These are phyloP conservation scores for Phyllosticta citrichinensis DNA, from an alignment of 2,329 filamentous ascomycete species.

Conservation along the genomic window DNA sequence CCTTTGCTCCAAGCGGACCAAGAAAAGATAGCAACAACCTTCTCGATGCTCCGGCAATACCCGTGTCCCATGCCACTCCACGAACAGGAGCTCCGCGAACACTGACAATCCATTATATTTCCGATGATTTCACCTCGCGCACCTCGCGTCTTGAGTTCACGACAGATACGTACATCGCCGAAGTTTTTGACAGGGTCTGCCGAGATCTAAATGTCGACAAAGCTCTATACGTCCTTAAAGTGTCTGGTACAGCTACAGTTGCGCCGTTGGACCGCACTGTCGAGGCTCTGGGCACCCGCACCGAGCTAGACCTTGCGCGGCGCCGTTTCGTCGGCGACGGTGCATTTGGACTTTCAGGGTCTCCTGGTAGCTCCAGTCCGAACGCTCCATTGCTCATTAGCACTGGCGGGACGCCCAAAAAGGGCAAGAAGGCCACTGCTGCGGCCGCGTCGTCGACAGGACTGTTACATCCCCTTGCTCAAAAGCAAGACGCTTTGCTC, in stretches of 20 bases:
- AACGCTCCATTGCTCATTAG: conserved; percentile 52
- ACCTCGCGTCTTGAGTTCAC: conserved; percentile 66
- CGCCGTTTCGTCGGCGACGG: conserved; percentile 68
- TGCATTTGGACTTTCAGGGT: conserved; percentile 56
- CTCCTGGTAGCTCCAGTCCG: conserved; percentile 59
- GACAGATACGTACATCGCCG: conserved; percentile 72
- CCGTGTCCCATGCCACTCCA: conserved; percentile 36
- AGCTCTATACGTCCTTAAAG: conserved; percentile 66
- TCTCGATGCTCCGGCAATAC: conserved; percentile 34
- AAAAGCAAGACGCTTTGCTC: conserved; percentile 44
- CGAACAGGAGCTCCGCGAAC: conserved; percentile 62
- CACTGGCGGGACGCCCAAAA: conserved; percentile 39
- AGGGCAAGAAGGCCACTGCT: conserved; percentile 46
- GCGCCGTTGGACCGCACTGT: conserved; percentile 70
- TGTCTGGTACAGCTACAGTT: conserved; percentile 63
- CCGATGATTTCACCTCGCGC: conserved; percentile 58
- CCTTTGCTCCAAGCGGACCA: conserved; percentile 35
- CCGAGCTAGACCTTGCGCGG: conserved; percentile 65
- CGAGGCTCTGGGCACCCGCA: conserved; percentile 64
- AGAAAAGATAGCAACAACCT: conserved; percentile 36
- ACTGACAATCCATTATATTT: conserved; percentile 61
- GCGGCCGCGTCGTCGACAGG: conserved; percentile 39
- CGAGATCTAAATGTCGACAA: conserved; percentile 70
- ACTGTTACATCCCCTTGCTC: conserved; percentile 52
- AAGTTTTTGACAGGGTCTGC: conserved; percentile 70